A percentile compares a stretch with the other conserved stretches of the same genome.
Evolutionary conservation across 1,284 basidiomycete genomes (phyloP).

Genomic region (Austroboletus rostrupii): DNA sequence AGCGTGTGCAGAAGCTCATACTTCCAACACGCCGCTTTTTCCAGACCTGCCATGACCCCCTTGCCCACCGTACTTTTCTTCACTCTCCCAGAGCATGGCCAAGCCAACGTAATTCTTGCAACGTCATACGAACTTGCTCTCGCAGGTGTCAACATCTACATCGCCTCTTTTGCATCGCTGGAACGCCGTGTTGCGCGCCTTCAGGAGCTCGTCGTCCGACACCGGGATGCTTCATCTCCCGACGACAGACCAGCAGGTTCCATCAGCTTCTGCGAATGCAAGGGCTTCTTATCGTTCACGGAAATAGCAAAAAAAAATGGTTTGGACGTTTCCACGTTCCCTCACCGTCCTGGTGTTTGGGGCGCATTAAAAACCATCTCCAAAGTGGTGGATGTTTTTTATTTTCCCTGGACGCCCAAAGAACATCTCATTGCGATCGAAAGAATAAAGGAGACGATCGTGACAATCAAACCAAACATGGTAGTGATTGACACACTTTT

Average conservation of each 20-base stretch:
- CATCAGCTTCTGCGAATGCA: not conserved
- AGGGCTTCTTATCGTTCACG: not conserved
- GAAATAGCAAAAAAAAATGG: not conserved
- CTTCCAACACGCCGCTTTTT: too few species aligned
- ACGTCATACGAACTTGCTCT: slow-evolving; percentile 4
- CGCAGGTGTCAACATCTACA: not conserved
- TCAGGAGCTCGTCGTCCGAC: not conserved
- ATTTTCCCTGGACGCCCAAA: not conserved
- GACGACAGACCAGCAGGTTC: not conserved
- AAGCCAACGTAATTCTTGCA: not conserved
- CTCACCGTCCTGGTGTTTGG: not conserved
- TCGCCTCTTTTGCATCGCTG: slow-evolving; percentile 1
- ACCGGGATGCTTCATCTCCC: not conserved
- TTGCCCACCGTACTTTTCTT: not conserved
- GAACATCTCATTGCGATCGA: not conserved
- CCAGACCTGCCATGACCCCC: not conserved
- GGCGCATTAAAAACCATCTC: not conserved
- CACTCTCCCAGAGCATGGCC: not conserved
- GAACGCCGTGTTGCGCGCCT: not conserved
- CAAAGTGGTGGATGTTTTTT: too few species aligned
- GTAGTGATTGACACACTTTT: not conserved
- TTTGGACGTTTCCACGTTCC: too few species aligned
- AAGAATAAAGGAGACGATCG: not conserved
- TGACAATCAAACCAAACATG: not conserved
- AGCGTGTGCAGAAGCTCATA: too few species aligned